Base-by-base conservation (phyloP, 306 rosid genomes). In the Prunus campanulata region DNA sequence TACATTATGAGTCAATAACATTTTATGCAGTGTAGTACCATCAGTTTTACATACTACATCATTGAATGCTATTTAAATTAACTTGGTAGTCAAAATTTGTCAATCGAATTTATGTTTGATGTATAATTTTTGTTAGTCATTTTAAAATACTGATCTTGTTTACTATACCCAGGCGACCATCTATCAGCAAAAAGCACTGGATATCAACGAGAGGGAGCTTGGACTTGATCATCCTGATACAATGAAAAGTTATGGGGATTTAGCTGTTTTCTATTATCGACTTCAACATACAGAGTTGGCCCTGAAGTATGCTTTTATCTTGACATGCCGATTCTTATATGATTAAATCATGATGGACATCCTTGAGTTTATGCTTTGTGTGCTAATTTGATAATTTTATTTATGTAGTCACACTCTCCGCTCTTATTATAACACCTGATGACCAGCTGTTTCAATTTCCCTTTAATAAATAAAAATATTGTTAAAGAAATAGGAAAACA, bases 211-310 rank as follows among this genome's bases (percentile, higher is more conserved):
- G 81, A 92, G 98, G 85, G 98, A 95, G 85, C 97, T 95, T 56
- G 97, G 98, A 84, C 91, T 95, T 79, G 98, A 95, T 88, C 98
- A 95, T 89, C 98, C 98, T 79, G 98, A 95, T 77, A 95, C 98
- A 22, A 95, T 95, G 97, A 95, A 95, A 87, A 95, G 98, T 82
- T 95, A 95, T 59, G 98, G 98, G 75, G 98, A 95, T 83, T 91
- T 95, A 20, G 98, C 98, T 71, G 98, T 95, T 82, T 95, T 95
- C 87, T 95, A 95, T 83, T 95, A 95, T 83, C 90, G 98, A 54
- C 98, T 95, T 79, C 98, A 95, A 83, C 98, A 95, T 77, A 95
- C 98, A 64, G 98, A 95, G 70, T 82, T 95, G 83, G 98, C 98
- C 48, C 83, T 95, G 86, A 95, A 95, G 98, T 95, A 92, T 59